Conservation (phyloP, 495 filamentous ascomycete species). For the Penicillium egyptiacum region DNA sequence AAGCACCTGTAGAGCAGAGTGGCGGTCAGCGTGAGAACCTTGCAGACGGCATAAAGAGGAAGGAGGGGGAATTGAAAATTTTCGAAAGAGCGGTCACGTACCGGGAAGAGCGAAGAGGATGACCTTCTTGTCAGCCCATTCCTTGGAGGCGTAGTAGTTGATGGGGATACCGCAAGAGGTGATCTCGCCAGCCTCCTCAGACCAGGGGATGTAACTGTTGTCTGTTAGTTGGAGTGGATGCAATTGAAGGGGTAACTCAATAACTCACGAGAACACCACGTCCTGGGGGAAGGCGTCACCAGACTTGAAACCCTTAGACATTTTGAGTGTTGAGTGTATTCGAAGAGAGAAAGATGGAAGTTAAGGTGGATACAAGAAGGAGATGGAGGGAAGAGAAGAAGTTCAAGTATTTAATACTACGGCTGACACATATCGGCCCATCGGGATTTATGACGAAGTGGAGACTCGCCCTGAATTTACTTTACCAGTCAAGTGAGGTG, state of each 20-base stretch:
- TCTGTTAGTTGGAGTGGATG: slow-evolving; percentile 3
- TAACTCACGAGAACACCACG: slow-evolving; percentile 69
- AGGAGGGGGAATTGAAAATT: slow-evolving; percentile 1
- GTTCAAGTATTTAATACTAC: slow-evolving; percentile 15
- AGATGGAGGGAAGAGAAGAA: slow-evolving; percentile 14
- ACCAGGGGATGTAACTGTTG: slow-evolving; percentile 68
- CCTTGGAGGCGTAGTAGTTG: slow-evolving; percentile 80
- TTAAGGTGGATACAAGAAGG: slow-evolving; percentile 13
- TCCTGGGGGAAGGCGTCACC: slow-evolving; percentile 82
- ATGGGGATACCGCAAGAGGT: slow-evolving; percentile 76
- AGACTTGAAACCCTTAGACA: slow-evolving; percentile 61
- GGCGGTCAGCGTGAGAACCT: slow-evolving; percentile 24
- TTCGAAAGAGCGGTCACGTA: slow-evolving; percentile 35
- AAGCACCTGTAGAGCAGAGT: slow-evolving; percentile 58
- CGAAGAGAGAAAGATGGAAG: slow-evolving; percentile 7
- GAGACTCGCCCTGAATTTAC: not conserved
- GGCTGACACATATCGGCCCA: slow-evolving; percentile 37
- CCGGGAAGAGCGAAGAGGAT: slow-evolving; percentile 88
- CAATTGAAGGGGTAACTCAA: slow-evolving; percentile 11
- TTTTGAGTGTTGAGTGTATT: slow-evolving; percentile 11
- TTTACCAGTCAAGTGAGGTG: slow-evolving; percentile 26
- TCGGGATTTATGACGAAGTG: slow-evolving; percentile 32
- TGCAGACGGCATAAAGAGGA: slow-evolving; percentile 11
- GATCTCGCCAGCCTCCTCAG: slow-evolving; percentile 60
- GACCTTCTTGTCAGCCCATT: slow-evolving; percentile 86